A percentile compares a stretch with the other conserved stretches of the same genome.
Evolutionary conservation across 2,329 filamentous ascomycete species (phyloP).

Genomic region (Spiromastix sp.): DNA sequence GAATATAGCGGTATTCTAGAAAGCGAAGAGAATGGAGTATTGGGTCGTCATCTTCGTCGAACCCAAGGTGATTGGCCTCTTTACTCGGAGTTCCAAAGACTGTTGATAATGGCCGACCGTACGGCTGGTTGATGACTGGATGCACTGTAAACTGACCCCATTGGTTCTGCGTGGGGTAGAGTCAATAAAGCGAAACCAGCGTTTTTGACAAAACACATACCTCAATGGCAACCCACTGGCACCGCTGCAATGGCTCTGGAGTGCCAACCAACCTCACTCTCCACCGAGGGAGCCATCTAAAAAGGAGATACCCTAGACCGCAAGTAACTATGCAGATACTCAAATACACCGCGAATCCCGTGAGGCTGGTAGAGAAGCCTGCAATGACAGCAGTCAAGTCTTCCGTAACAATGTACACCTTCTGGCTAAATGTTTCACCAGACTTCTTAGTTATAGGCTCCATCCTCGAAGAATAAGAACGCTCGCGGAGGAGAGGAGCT

Average conservation of each 20-base stretch:
- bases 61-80: conserved; percentile 51
- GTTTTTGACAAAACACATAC: conserved; percentile 31
- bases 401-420: conserved; percentile 85
- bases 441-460: conserved; percentile 51
- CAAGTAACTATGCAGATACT: conserved; percentile 60
- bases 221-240: conserved; percentile 88
- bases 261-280: conserved; percentile 65
- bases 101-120: conserved; percentile 53
- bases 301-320: conserved; percentile 71
- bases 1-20: conserved; percentile 87
- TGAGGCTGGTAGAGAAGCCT: conserved; percentile 68
- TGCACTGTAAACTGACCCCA: conserved; percentile 88
- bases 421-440: conserved; percentile 65
- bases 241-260: conserved; percentile 58
- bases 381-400: conserved; percentile 90
- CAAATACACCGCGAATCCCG: conserved; percentile 61
- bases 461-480: conserved; percentile 57
- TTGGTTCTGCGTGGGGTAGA: conserved; percentile 54
- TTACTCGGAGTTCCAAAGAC: conserved; percentile 44
- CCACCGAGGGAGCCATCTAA: conserved; percentile 87
- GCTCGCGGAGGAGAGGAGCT: conserved; percentile 57
- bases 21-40: conserved; percentile 64
- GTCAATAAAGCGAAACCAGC: neutral
- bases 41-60: conserved; percentile 63
- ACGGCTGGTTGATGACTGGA: conserved; percentile 48